phyloP scores from a whole-genome alignment of 192 early-diverging fungal genomes.

The Dispira parvispora region DNA sequence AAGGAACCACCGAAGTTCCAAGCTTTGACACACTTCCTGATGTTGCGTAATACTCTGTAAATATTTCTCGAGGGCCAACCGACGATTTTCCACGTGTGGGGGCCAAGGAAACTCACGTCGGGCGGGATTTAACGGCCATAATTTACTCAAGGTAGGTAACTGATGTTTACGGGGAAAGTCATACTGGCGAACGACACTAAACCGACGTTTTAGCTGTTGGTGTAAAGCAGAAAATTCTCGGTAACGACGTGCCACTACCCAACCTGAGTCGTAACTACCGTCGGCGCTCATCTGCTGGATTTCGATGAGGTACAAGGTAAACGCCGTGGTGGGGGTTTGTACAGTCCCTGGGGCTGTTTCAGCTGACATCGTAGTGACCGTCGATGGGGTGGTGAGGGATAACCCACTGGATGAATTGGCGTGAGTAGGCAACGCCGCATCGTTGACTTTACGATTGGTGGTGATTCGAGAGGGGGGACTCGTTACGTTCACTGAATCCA shows the following conservation, averaged over 20 bases:
- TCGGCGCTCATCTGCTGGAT: slow-evolving; percentile 38
- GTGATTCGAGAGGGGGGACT: neutral
- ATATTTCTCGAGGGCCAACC: slow-evolving; percentile 50
- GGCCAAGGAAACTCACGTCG: slow-evolving; percentile 11
- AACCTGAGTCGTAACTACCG: slow-evolving; percentile 37
- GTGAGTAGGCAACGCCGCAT: neutral
- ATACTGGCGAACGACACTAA: slow-evolving; percentile 36
- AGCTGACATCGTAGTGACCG: neutral
- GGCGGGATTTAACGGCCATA: neutral
- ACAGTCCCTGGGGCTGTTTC: neutral
- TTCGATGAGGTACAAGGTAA: slow-evolving; percentile 36
- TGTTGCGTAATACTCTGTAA: slow-evolving; percentile 38
- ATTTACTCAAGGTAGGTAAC: slow-evolving; percentile 39
- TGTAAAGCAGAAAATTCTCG: slow-evolving; percentile 78
- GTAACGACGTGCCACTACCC: slow-evolving; percentile 64
- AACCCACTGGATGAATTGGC: neutral
- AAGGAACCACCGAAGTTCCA: slow-evolving; percentile 52
- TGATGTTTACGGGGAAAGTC: slow-evolving; percentile 65
- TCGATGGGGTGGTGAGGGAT: neutral
- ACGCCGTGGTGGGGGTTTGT: neutral
- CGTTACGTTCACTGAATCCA: neutral
- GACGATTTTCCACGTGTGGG: slow-evolving; percentile 49
- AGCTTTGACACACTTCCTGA: slow-evolving; percentile 36
- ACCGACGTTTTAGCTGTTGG: slow-evolving; percentile 37
- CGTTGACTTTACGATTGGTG: neutral